A percentile compares a stretch with the other conserved stretches of the same genome.
phyloP scores from a whole-genome alignment of 192 early-diverging fungal species.

The Lunasporangiospora selenospora region DNA sequence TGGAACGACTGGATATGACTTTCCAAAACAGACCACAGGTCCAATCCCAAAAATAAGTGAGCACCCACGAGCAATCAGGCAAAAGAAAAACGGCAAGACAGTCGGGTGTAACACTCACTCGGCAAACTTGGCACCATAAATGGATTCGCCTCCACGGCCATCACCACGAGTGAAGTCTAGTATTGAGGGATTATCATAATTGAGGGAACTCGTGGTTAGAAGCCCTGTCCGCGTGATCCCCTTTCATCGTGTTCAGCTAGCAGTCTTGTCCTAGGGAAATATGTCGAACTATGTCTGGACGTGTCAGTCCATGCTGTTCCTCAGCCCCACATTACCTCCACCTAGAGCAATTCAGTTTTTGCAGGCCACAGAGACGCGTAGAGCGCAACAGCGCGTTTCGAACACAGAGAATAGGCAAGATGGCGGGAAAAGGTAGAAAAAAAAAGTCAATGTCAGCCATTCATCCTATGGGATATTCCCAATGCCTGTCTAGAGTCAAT shows the following conservation, averaged over 20 bases:
- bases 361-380: too few species aligned
- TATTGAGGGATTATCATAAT: not conserved
- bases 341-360: too few species aligned
- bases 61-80: not conserved
- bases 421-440: not conserved
- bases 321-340: not conserved
- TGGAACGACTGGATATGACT: too few species aligned
- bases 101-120: constrained; percentile 58
- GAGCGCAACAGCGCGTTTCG: too few species aligned
- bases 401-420: too few species aligned
- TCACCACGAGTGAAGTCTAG: constrained; percentile 66
- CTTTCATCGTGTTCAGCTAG: not conserved
- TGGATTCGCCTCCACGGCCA: constrained; percentile 81
- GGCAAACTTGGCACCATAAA: constrained; percentile 86
- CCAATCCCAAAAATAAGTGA: too few species aligned
- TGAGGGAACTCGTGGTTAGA: not conserved
- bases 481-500: too few species aligned
- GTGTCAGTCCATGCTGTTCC: not conserved
- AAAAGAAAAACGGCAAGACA: not conserved
- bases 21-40: too few species aligned
- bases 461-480: not conserved
- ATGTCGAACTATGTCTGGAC: not conserved
- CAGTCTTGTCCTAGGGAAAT: not conserved
- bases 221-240: not conserved
- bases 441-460: constrained; percentile 1